Evolutionary conservation across 2,329 filamentous ascomycete genomes (phyloP), one percentile per base, ranked within the genome.

Genomic region (Xylaria sp.): DNA sequence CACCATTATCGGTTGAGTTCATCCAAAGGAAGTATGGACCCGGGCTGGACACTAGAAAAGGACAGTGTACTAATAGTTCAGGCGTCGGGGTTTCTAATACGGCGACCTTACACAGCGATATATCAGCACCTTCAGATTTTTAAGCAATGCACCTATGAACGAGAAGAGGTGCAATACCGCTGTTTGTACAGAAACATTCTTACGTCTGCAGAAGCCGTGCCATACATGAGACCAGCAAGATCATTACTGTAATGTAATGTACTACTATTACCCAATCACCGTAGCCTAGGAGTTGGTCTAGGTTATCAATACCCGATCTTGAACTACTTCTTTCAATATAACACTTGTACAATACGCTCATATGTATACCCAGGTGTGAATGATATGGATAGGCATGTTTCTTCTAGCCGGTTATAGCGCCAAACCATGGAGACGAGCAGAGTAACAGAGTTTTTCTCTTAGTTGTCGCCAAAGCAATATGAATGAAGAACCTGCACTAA

Each of bases 21-120:
- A 47, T 42, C 54, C 39, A 42, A 32, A 57, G 30, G 51, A n/a
- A 34, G 50, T 30, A 42, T n/a, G 42, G 59, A 53, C 24, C 32
- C 7, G 8, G 58, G 17, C 24, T 32, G 50, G 32, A 19, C 17
- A 36, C 21, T 24, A 47, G 56, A 51, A 11, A 30, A 51, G 57
- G 27, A 65, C 57, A 42, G 36, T 34, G 42, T 64, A 47, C 53
- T 61, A 47, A 61, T 60, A 27, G 30, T 45, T 53, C 64, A 42
- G 48, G 42, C 21, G 5, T 32, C 14, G 7, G 8, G 21, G 21
- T 57, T 51, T 45, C 12, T 39, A 32, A n/a, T 51, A 27, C 19
- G 30, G 56, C 32, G 36, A 54, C 53, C 51, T 64, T 56, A 19
- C 27, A 45, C 48, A 50, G 51, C 51, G 27, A 65, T 39, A 17